Conservation (phyloP, 331 rosid species). For the Malus hybrid region DNA sequence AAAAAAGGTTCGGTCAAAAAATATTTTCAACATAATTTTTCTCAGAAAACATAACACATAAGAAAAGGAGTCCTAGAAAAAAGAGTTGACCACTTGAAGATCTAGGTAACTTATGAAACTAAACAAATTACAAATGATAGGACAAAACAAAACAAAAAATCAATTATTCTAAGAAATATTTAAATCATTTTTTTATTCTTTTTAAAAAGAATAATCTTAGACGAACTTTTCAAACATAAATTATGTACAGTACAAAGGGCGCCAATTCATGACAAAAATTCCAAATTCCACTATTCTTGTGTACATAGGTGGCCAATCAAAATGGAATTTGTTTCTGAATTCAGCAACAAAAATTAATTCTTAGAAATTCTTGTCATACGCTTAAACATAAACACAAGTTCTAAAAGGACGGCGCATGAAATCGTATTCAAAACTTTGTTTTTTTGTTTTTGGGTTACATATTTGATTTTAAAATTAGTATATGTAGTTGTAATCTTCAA, state of each 20-base stretch:
- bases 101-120: neutral
- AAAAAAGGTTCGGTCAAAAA: neutral
- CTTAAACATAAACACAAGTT: neutral
- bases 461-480: neutral
- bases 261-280: neutral
- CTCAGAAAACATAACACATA: neutral
- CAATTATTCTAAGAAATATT: neutral
- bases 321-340: neutral
- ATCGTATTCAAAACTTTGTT: neutral
- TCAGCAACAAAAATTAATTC: neutral
- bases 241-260: neutral
- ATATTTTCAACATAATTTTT: neutral
- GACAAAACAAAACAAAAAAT: neutral
- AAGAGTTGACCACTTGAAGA: neutral
- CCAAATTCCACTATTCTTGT: neutral
- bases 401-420: neutral
- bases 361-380: neutral
- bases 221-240: neutral
- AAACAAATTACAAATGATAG: neutral
- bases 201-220: neutral
- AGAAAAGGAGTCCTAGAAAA: neutral
- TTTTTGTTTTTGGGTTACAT: neutral
- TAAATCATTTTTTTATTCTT: neutral
- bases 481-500: neutral
- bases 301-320: neutral